A percentile compares a stretch with the other conserved stretches of the same genome.
phyloP scores from a whole-genome alignment of 352 stramenopile species.

The Phytophthora agathidicida region DNA sequence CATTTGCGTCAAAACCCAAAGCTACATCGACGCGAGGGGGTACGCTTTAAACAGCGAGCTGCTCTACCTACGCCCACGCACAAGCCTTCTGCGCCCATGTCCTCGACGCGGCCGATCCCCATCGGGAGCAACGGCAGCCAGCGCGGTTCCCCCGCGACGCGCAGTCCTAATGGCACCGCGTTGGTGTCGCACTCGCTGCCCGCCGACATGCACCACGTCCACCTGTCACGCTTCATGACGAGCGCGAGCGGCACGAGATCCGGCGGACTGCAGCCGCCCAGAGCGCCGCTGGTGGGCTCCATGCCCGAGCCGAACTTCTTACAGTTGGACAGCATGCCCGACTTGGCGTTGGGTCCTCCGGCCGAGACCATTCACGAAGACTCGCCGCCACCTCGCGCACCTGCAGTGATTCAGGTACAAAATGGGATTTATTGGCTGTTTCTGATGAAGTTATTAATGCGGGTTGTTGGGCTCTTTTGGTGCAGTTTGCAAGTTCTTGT shows the following conservation, averaged over 20 bases:
- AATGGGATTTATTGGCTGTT: constrained; percentile 1
- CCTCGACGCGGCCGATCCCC: constrained; percentile 55
- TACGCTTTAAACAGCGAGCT: constrained; percentile 14
- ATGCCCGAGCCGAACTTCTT: constrained; percentile 69
- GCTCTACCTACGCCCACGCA: neutral
- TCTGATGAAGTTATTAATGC: neutral
- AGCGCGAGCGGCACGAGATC: constrained; percentile 27
- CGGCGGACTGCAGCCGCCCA: constrained; percentile 47
- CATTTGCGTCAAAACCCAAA: constrained; percentile 16
- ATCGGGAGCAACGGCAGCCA: constrained; percentile 54
- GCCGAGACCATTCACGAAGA: constrained; percentile 36
- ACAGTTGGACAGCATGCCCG: constrained; percentile 58
- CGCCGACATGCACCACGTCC: constrained; percentile 53
- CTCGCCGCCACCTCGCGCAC: constrained; percentile 23
- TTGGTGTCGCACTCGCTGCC: constrained; percentile 71
- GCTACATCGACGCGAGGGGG: neutral
- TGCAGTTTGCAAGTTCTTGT: constrained; percentile 73
- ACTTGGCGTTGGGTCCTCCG: constrained; percentile 58
- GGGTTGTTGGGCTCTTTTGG: constrained; percentile 8
- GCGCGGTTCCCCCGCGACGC: constrained; percentile 42
- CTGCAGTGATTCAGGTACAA: constrained; percentile 57
- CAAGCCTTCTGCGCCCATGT: constrained; percentile 35
- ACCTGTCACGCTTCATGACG: constrained; percentile 41
- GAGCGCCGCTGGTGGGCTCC: constrained; percentile 62
- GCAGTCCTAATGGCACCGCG: constrained; percentile 17